Evolutionary conservation across 257 asterid species (phyloP), one percentile per base, ranked within the genome.

Genomic region (Anisodus acutangulus): DNA sequence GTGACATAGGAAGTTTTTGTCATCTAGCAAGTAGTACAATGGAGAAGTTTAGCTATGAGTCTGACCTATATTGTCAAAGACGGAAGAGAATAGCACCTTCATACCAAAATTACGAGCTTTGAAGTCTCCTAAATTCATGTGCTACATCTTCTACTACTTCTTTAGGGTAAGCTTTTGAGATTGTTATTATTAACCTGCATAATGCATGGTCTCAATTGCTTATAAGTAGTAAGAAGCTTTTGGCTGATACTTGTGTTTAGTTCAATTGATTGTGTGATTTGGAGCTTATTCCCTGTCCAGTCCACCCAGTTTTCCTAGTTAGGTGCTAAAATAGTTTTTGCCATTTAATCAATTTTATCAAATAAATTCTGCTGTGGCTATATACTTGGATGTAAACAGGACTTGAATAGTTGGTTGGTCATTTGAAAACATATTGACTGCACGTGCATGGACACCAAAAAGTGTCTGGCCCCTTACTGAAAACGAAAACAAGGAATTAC

Each of bases 241-340:
- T 78, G 64, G 66, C 64, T 53, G 66, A 54, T 53, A 8, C 60
- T 78, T 8, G 4, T 3, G 63, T 78, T 8, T 31, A 78, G 49
- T 78, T 53, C 66, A 53, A 78, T 53, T 53, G 64, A 53, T 78
- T 53, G 81, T 76, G 39, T 78, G 26, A 51, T 47, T 78, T 8
- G 81, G 64, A 78, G n/a, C 64, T 78, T 78, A 78, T 78, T 78
- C 64, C 81, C 81, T 78, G 81, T 78, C 64, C 31, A 13, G 63
- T 49, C 26, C 81, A 76, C 81, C 64, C 15, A 22, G 4, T n/a
- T 74, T 57, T 74, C 62, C 12, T 76, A 6, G 81, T 10, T 31
- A 78, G 81, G 81, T 53, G 64, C 81, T 76, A 22, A 76, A 26
- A 49, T 51, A 45, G 63, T 76, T 55, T 22, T 74, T 22, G 43